Evolutionary conservation across 805 yeast species (phyloP), one percentile per base, ranked within the genome.

Genomic region (Wickerhamomyces mucosus): DNA sequence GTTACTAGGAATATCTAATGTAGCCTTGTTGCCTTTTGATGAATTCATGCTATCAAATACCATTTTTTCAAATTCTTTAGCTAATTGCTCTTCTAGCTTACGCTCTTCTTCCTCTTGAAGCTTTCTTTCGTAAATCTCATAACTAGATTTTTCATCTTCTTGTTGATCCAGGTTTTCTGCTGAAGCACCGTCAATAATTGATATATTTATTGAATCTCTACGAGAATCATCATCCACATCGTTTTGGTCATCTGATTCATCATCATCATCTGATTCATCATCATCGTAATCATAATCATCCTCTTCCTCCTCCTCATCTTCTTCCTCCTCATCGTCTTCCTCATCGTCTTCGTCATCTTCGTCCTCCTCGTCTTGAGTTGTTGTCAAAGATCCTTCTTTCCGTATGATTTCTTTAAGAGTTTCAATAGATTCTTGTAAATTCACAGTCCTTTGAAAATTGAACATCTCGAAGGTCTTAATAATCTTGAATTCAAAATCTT

Each of bases 401-500:
- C 41, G 37, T 21, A 57, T 45, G 5, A 56, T 45, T 12, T 45
- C 53, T 29, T 57, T 55, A 28, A 79, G 50, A 11, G 47, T 53
- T 3, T 41, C 34, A 7, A 69, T 55, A 6, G 79, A 67, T 22
- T 67, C 75, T 24, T 50, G 55, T 21, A 68, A 41, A 25, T 43
- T 59, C 0, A 30, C 40, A 8, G 67, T 55, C 31, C 68, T 53
- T 23, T 50, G 50, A 39, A 63, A 58, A 3, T 50, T 49, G 8
- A 54, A 57, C 11, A 55, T 50, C 15, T 50, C 56, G 40, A 65
- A 69, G 21, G 67, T 56, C 20, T 62, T 69, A 15, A 54, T 47
- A n/a, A 82, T 41, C 29, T 62, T 63, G 41, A 75, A 75, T 26
- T 69, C 68, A 3, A 72, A 55, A 28, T 79, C 92, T 38, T 65